phyloP scores from a whole-genome alignment of 2,329 filamentous ascomycete genomes.

The Ophiostoma pallidulum region DNA sequence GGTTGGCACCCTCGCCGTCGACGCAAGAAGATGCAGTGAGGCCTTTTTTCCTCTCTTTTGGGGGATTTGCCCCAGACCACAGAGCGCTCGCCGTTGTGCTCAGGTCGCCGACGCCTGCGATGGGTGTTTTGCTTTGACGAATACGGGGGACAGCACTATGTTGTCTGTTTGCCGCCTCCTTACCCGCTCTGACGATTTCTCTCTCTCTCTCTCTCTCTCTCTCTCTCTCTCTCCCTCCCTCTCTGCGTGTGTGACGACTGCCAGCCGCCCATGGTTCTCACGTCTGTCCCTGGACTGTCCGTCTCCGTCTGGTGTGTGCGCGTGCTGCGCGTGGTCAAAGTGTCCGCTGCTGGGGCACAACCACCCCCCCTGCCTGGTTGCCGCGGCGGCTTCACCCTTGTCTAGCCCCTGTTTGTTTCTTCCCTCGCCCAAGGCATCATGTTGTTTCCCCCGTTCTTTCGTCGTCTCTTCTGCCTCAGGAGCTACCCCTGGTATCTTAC shows the following conservation, averaged over 20 bases:
- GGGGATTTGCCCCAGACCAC: neutral
- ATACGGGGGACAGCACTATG: neutral
- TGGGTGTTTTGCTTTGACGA: neutral
- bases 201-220: too few relatives aligned
- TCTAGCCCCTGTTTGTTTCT: neutral
- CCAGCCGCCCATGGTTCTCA: too few relatives aligned
- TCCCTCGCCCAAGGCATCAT: neutral
- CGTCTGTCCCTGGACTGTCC: too few relatives aligned
- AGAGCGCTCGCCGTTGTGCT: neutral
- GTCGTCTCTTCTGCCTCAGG: neutral
- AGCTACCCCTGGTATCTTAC: too few relatives aligned
- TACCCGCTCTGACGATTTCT: too few relatives aligned
- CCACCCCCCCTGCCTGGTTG: constrained; percentile 3
- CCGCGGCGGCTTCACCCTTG: constrained; percentile 5
- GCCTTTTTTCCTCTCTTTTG: neutral
- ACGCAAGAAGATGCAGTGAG: constrained; percentile 2
- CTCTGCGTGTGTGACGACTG: too few relatives aligned
- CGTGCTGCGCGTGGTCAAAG: neutral
- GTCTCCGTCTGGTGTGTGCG: too few relatives aligned
- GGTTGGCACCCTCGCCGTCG: constrained; percentile 1
- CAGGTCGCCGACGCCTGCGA: too few relatives aligned
- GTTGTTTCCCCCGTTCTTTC: neutral
- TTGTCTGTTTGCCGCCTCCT: too few relatives aligned
- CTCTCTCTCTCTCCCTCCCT: too few relatives aligned
- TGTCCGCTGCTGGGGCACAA: neutral